Conservation (phyloP, 768 basidiomycete genomes). For the Hypsizygus marmoreus region DNA sequence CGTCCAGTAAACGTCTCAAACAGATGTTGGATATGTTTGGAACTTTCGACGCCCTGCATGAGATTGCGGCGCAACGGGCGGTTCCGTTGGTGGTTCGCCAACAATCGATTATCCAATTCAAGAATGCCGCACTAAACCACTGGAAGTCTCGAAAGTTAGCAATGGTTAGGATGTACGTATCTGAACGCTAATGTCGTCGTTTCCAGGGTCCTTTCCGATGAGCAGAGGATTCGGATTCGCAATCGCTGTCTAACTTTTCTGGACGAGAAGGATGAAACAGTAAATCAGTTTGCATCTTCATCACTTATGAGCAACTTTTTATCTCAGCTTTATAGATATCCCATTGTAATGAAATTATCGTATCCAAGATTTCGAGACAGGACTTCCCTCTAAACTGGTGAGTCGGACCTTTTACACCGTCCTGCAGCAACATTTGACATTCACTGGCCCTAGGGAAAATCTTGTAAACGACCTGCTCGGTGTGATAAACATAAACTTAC, state of each 20-base stretch:
- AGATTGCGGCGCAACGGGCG: constrained; percentile 64
- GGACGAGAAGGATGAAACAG: constrained; percentile 78
- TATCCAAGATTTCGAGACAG: constrained; percentile 74
- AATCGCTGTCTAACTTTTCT: constrained; percentile 64
- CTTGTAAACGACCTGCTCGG: constrained; percentile 57
- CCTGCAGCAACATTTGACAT: not conserved
- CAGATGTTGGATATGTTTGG: constrained; percentile 68
- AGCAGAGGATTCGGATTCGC: constrained; percentile 68
- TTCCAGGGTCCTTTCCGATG: constrained; percentile 65
- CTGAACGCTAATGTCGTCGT: constrained; percentile 12
- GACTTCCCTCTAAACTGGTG: constrained; percentile 81
- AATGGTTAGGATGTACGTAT: not conserved
- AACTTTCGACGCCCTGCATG: constrained; percentile 68
- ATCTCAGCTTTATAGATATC: constrained; percentile 71
- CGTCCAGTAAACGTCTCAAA: constrained; percentile 62
- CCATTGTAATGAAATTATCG: constrained; percentile 72
- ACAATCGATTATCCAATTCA: constrained; percentile 87
- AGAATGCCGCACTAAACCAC: constrained; percentile 71
- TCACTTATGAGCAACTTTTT: constrained; percentile 7
- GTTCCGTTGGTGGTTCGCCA: constrained; percentile 71
- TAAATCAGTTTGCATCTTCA: constrained; percentile 26
- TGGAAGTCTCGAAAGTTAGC: constrained; percentile 81
- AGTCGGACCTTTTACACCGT: constrained; percentile 14
- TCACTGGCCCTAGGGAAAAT: constrained; percentile 55
- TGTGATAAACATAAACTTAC: constrained; percentile 55